Percentiles rank a stretch among this genome's conserved stretches.
phyloP scores from a whole-genome alignment of 495 filamentous ascomycete species.

The Sphaerosporella brunnea region DNA sequence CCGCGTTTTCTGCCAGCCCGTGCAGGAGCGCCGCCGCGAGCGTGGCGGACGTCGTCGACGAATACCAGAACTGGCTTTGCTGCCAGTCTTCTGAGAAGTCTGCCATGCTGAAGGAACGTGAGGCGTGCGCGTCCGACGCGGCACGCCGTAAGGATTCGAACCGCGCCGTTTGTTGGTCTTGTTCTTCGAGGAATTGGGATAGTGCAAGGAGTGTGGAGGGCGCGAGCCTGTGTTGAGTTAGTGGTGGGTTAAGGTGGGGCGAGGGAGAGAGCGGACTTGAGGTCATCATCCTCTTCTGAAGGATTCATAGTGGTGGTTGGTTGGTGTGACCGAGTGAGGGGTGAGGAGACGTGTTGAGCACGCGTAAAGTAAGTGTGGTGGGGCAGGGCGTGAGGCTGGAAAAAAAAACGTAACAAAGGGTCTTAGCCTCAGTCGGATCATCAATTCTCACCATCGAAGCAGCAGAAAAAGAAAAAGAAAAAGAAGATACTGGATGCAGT shows the following conservation, averaged over 20 bases:
- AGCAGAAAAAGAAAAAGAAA: no score
- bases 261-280: background rate
- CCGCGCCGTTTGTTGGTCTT: constrained; percentile 40
- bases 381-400: no score
- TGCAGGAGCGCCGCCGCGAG: constrained; percentile 46
- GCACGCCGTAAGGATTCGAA: constrained; percentile 45
- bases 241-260: no score
- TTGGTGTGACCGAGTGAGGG: no score
- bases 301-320: no score
- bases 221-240: constrained; percentile 42
- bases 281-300: constrained; percentile 6
- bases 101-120: constrained; percentile 42
- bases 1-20: constrained; percentile 34
- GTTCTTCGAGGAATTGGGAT: constrained; percentile 49
- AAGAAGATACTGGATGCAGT: no score
- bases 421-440: no score
- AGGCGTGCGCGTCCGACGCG: constrained; percentile 31
- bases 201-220: constrained; percentile 43
- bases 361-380: no score
- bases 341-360: no score
- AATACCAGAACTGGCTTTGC: constrained; percentile 52
- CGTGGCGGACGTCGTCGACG: constrained; percentile 44
- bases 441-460: no score
- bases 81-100: constrained; percentile 69
- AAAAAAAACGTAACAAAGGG: no score